Evolutionary conservation across 1,284 basidiomycete species (phyloP).

Genomic region (Ganoderma lingzhi): DNA sequence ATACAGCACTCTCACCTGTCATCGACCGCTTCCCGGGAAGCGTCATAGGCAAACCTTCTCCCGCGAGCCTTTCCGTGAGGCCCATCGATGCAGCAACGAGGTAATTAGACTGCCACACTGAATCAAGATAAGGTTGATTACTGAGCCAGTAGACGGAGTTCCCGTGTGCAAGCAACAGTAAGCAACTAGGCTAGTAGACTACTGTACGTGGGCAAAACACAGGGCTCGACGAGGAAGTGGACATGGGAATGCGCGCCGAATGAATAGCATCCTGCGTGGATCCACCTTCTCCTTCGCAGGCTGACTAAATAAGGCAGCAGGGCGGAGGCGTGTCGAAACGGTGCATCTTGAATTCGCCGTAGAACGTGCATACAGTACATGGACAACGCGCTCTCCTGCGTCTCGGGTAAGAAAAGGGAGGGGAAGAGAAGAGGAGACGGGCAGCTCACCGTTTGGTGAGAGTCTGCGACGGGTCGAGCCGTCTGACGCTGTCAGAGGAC

Average conservation of each 20-base stretch:
- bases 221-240: constrained; percentile 1
- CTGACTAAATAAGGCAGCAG: not conserved
- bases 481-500: constrained; percentile 17
- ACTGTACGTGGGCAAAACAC: constrained; percentile 10
- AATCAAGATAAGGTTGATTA: constrained; percentile 17
- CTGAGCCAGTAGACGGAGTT: constrained; percentile 17
- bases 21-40: not conserved
- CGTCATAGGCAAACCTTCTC: constrained; percentile 27
- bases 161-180: constrained; percentile 1
- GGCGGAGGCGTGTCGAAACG: too few species aligned
- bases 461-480: not conserved
- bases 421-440: not conserved
- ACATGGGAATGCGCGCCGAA: not conserved
- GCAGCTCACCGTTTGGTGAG: constrained; percentile 11
- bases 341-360: not conserved
- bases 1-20: not conserved
- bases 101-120: not conserved
- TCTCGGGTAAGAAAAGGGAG: constrained; percentile 2
- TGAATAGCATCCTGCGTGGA: not conserved
- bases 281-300: not conserved
- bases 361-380: not conserved
- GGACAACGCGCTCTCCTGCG: not conserved
- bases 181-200: constrained; percentile 7
- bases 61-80: constrained; percentile 29
- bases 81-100: not conserved